A percentile compares a stretch with the other conserved stretches of the same genome.
Evolutionary conservation across 2,329 filamentous ascomycete genomes (phyloP).

Genomic region (Microsporum audouinii): DNA sequence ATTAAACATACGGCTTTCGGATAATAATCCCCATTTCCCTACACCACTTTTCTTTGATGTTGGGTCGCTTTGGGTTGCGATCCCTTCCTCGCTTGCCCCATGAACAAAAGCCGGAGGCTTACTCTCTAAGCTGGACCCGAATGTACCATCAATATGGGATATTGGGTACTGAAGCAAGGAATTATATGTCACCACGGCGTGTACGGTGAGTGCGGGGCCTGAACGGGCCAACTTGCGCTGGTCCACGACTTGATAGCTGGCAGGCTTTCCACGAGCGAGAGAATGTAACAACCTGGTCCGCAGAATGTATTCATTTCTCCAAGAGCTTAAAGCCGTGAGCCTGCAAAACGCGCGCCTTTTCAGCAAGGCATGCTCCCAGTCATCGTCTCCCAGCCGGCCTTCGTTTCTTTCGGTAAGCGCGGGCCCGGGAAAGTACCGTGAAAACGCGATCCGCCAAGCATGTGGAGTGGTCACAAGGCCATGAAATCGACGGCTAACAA

Average conservation of each 20-base stretch:
- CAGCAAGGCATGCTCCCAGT: slow-evolving; percentile 49
- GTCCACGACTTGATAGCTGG: slow-evolving; percentile 40
- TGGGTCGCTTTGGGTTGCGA: slow-evolving; percentile 73
- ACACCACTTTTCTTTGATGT: slow-evolving; percentile 51
- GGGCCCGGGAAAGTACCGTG: slow-evolving; percentile 76
- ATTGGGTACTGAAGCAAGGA: slow-evolving; percentile 70
- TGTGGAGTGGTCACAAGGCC: slow-evolving; percentile 78
- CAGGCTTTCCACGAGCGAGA: slow-evolving; percentile 67
- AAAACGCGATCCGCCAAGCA: slow-evolving; percentile 86
- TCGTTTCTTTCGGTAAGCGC: slow-evolving; percentile 41
- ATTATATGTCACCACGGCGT: slow-evolving; percentile 71
- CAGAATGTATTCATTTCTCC: slow-evolving; percentile 90
- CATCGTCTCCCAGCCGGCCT: slow-evolving; percentile 37
- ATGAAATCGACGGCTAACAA: slow-evolving; percentile 82
- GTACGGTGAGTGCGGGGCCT: slow-evolving; percentile 52
- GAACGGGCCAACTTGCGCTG: slow-evolving; percentile 43
- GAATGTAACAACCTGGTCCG: slow-evolving; percentile 74
- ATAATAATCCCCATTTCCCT: slow-evolving; percentile 63
- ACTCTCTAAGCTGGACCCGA: slow-evolving; percentile 54
- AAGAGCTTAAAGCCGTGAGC: slow-evolving; percentile 73
- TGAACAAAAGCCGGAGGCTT: slow-evolving; percentile 71
- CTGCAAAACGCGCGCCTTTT: slow-evolving; percentile 72
- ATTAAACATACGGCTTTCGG: slow-evolving; percentile 60
- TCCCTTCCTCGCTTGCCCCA: slow-evolving; percentile 65
- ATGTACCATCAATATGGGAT: slow-evolving; percentile 68